Evolutionary conservation across 768 basidiomycete species (phyloP), one percentile per base, ranked within the genome.

Genomic region (Gautieria morchelliformis): DNA sequence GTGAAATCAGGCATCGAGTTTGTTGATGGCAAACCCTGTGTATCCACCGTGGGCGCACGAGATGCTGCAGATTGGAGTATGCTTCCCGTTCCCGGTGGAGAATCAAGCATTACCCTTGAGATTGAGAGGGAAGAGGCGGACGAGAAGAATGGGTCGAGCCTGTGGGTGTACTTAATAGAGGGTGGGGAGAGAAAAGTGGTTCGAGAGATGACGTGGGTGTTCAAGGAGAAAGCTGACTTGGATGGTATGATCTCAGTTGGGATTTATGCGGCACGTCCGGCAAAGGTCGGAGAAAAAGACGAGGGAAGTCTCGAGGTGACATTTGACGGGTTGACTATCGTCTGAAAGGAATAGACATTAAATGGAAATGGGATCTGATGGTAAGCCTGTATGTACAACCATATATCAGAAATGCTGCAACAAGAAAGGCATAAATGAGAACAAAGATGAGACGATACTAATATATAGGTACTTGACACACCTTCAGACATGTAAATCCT

Each of bases 401-500:
- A 37, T 10, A 37, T 44, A 2, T 44, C 42, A 19, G n/a, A 44
- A n/a, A 12, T 22, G 11, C n/a, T 22, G 20, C n/a, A 22, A 44
- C 17, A 19, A 44, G 42, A 8, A 12, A 10, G n/a, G 42, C 2
- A 12, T 44, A 17, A 22, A 3, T 44, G 42, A 22, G 17, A 17
- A 19, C 17, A n/a, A n/a, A 41, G 14, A 14, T n/a, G 40, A n/a
- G 12, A 41, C 14, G n/a, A 22, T n/a, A 9, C n/a, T 22, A n/a
- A 44, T 3, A 19, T 44, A 19, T 44, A n/a, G n/a, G n/a, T n/a
- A n/a, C 17, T 44, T n/a, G 20, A n/a, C 14, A 44, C n/a, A 44
- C 20, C n/a, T 5, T 52, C 33, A 52, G 11, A 52, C 12, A 32
- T 57, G 46, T 33, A 69, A 57, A 22, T 86, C 81, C 63, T 90